Conservation (phyloP, 129 eudicot species). For the Flaveria trinervia region DNA sequence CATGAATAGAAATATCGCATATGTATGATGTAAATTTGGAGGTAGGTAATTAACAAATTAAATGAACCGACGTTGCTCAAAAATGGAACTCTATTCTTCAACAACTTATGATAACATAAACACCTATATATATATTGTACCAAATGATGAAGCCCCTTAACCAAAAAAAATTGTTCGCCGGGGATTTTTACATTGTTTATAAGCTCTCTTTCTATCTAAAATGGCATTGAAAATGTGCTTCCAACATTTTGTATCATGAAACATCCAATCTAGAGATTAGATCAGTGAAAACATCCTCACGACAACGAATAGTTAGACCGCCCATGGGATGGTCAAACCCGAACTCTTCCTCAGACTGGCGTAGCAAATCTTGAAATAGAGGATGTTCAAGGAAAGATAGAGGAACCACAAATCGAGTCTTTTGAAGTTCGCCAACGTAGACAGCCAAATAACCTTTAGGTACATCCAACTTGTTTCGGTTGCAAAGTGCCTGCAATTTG, state of each 20-base stretch:
- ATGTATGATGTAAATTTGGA: neutral
- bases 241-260: constrained; percentile 29
- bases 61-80: constrained; percentile 5
- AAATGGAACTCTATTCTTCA: constrained; percentile 15
- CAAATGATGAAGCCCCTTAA: constrained; percentile 14
- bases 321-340: constrained; percentile 70
- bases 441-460: constrained; percentile 70
- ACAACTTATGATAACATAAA: constrained; percentile 22
- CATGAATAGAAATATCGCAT: neutral
- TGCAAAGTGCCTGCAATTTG: constrained; percentile 35
- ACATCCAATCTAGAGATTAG: constrained; percentile 45
- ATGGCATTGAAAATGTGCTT: constrained; percentile 2
- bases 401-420: constrained; percentile 64
- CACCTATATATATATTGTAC: neutral
- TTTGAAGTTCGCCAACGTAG: constrained; percentile 60
- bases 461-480: constrained; percentile 36
- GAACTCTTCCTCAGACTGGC: constrained; percentile 60
- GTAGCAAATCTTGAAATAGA: constrained; percentile 57
- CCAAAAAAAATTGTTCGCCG: constrained; percentile 24
- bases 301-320: constrained; percentile 79
- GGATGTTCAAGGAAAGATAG: constrained; percentile 61
- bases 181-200: constrained; percentile 34
- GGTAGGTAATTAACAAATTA: neutral
- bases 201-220: constrained; percentile 27
- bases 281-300: constrained; percentile 49